These are phyloP conservation scores for Mortierella sp. DNA, from an alignment of 371 early-diverging fungal species.

Conservation along the genomic window DNA sequence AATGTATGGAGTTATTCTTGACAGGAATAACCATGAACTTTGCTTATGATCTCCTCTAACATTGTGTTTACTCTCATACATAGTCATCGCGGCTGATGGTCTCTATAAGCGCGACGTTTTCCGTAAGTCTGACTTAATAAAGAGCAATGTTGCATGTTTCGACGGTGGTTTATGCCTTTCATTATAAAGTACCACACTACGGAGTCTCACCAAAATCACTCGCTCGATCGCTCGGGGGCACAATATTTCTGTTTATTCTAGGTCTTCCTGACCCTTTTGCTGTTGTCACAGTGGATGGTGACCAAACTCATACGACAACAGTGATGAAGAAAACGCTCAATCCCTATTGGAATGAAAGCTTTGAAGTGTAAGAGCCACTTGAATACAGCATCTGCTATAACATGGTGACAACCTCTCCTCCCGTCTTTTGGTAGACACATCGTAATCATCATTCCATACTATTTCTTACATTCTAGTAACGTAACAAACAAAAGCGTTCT, in stretches of 20 bases:
- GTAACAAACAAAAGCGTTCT: constrained; percentile 84
- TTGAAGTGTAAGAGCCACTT: constrained; percentile 66
- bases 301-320: constrained; percentile 85
- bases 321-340: constrained; percentile 83
- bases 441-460: constrained; percentile 25
- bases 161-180: background rate
- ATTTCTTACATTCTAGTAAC: constrained; percentile 58
- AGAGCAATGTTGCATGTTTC: background rate
- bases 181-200: no score
- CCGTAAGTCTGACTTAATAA: constrained; percentile 67
- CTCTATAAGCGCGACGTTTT: constrained; percentile 92
- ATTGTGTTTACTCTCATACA: constrained; percentile 6
- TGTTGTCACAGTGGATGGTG: constrained; percentile 91
- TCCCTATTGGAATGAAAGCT: constrained; percentile 88
- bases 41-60: background rate
- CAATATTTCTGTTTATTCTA: constrained; percentile 20
- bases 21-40: constrained; percentile 1
- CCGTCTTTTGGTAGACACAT: background rate
- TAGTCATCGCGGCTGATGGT: constrained; percentile 94
- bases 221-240: background rate
- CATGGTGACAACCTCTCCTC: background rate
- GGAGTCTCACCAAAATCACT: background rate
- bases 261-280: constrained; percentile 88
- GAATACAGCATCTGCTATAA: background rate
- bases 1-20: background rate